phyloP scores from a whole-genome alignment of 176 grass and related monocot species.

The Avena atlantica region DNA sequence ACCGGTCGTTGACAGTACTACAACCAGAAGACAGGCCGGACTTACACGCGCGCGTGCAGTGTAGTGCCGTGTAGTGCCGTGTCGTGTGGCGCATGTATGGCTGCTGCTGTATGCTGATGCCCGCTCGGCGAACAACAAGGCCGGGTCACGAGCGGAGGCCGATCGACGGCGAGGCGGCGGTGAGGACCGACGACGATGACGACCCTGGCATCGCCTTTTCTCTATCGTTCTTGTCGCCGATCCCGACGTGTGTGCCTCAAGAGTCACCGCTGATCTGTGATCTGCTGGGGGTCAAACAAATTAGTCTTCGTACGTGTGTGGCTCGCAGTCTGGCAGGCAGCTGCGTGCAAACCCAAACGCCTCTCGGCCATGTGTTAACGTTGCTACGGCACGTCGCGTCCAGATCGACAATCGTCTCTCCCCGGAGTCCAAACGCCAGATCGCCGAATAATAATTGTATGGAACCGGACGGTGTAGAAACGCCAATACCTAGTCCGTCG shows the following conservation, averaged over 20 bases:
- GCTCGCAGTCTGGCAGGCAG: not conserved
- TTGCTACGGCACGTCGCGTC: slow-evolving; percentile 44
- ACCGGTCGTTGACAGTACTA: not conserved
- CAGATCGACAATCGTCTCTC: not conserved
- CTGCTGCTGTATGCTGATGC: not conserved
- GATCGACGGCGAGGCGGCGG: not conserved
- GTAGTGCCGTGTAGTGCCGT: not conserved
- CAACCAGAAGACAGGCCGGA: not conserved
- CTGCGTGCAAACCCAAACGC: not conserved
- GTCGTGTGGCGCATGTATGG: not conserved
- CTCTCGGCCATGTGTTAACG: slow-evolving; percentile 30
- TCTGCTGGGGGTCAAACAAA: slow-evolving; percentile 8
- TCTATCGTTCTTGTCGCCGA: not conserved
- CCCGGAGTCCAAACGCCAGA: slow-evolving; percentile 22
- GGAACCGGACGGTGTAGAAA: not conserved
- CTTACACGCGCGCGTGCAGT: not conserved
- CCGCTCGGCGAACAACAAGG: not conserved
- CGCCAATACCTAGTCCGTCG: not conserved
- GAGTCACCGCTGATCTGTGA: not conserved
- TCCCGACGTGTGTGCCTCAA: not conserved
- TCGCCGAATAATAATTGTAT: not conserved
- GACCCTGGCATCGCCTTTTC: not conserved
- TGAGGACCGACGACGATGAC: not conserved
- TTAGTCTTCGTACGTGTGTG: not conserved
- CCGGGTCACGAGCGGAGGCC: not conserved